phyloP scores from a whole-genome alignment of 176 grass and related monocot species.

The Panicum miliaceum region DNA sequence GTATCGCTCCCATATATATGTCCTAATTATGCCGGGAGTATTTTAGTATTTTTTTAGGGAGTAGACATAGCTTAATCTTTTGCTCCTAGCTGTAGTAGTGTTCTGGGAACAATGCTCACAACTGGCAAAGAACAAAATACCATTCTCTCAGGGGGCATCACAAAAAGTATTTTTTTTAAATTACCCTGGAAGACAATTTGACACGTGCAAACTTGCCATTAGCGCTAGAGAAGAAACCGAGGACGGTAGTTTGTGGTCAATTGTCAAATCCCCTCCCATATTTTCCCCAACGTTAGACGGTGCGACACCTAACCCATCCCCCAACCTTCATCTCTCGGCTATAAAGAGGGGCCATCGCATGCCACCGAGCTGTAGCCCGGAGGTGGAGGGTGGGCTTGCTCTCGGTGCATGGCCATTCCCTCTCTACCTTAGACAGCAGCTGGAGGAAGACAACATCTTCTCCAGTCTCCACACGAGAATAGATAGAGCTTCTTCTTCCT shows the following conservation, averaged over 20 bases:
- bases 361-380: constrained; percentile 44
- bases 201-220: constrained; percentile 45
- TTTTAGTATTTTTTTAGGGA: too few relatives aligned
- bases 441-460: constrained; percentile 44
- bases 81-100: not conserved
- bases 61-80: too few relatives aligned
- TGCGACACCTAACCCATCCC: constrained; percentile 8
- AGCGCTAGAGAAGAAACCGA: constrained; percentile 15
- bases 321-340: constrained; percentile 18
- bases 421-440: not conserved
- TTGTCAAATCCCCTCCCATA: constrained; percentile 8
- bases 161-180: not conserved
- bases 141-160: constrained; percentile 32
- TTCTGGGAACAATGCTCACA: constrained; percentile 39
- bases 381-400: constrained; percentile 49
- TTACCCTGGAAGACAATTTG: constrained; percentile 2
- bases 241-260: constrained; percentile 35
- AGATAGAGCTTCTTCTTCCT: constrained; percentile 39
- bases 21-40: too few relatives aligned
- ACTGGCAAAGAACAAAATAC: constrained; percentile 34
- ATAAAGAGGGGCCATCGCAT: constrained; percentile 44
- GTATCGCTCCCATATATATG: too few relatives aligned
- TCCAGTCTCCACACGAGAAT: constrained; percentile 20
- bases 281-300: not conserved
- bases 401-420: constrained; percentile 43